Percentiles rank a stretch among this genome's conserved stretches.
Evolutionary conservation across 371 early-diverging fungal species (phyloP).

Genomic region (Saksenaea oblongispora): DNA sequence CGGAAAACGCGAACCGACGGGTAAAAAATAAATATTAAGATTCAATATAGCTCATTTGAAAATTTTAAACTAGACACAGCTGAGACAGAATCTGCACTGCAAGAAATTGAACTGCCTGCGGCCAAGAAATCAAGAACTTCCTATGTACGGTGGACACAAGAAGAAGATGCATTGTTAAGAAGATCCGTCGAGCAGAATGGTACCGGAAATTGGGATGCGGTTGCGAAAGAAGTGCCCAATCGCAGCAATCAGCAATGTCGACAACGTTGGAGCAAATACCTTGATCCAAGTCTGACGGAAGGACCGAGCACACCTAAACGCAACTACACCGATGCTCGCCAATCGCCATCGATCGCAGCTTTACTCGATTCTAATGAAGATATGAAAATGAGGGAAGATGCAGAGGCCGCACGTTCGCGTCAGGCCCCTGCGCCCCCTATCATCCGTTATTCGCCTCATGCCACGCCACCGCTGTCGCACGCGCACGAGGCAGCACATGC

Average conservation of each 20-base stretch:
- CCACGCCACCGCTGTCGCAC: constrained; percentile 22
- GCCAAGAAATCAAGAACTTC: constrained; percentile 40
- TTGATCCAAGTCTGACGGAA: constrained; percentile 8
- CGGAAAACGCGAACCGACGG: not conserved
- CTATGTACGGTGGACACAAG: constrained; percentile 43
- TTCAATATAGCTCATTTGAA: not conserved
- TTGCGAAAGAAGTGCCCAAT: constrained; percentile 33
- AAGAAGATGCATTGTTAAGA: constrained; percentile 33
- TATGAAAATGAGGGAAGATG: constrained; percentile 1
- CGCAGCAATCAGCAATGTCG: constrained; percentile 46
- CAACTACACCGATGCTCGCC: constrained; percentile 32
- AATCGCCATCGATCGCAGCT: constrained; percentile 49
- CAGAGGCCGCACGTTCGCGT: constrained; percentile 2
- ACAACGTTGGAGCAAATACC: constrained; percentile 42
- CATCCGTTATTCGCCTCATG: constrained; percentile 21
- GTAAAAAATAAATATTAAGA: not conserved
- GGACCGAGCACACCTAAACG: constrained; percentile 1
- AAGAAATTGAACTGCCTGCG: not conserved
- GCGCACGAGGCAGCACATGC: constrained; percentile 7
- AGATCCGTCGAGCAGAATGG: constrained; percentile 37
- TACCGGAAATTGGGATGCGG: constrained; percentile 41
- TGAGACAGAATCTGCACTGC: constrained; percentile 9
- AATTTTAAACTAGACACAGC: not conserved
- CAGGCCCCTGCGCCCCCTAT: constrained; percentile 3
- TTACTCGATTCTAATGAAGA: constrained; percentile 29